Conservation (phyloP, 2,329 filamentous ascomycete genomes). For the Setomelanomma holmii region DNA sequence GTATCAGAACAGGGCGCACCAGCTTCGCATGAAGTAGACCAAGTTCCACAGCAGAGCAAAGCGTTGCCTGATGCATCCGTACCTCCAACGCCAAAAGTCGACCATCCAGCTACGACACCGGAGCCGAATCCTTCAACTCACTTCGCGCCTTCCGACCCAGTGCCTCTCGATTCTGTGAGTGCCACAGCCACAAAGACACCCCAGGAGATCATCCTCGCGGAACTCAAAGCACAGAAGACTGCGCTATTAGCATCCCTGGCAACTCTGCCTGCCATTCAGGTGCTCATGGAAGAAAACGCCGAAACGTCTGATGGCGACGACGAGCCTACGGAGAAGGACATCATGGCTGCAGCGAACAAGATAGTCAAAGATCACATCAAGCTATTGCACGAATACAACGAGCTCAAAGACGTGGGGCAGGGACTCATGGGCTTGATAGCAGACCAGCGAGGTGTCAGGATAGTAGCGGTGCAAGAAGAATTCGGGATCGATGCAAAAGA, state of each 20-base stretch:
- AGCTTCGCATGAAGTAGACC: no score
- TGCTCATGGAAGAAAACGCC: conserved; percentile 36
- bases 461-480: conserved; percentile 58
- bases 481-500: conserved; percentile 55
- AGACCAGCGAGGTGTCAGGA: conserved; percentile 65
- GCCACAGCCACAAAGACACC: conserved; percentile 33
- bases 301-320: conserved; percentile 15
- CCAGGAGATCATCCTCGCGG: conserved; percentile 57
- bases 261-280: conserved; percentile 41
- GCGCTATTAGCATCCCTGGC: conserved; percentile 43
- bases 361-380: conserved; percentile 70
- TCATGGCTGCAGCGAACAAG: conserved; percentile 54
- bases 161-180: background rate
- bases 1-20: no score
- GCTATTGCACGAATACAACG: conserved; percentile 73
- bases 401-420: conserved; percentile 72
- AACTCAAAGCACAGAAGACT: conserved; percentile 54
- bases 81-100: no score
- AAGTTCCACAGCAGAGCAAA: no score
- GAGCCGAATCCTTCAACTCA: background rate
- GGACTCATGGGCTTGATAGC: conserved; percentile 72
- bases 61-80: no score
- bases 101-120: background rate
- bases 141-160: background rate
- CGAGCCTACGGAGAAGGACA: conserved; percentile 38